Conservation (phyloP, 768 basidiomycete genomes). For the Chalciporus piperatus region DNA sequence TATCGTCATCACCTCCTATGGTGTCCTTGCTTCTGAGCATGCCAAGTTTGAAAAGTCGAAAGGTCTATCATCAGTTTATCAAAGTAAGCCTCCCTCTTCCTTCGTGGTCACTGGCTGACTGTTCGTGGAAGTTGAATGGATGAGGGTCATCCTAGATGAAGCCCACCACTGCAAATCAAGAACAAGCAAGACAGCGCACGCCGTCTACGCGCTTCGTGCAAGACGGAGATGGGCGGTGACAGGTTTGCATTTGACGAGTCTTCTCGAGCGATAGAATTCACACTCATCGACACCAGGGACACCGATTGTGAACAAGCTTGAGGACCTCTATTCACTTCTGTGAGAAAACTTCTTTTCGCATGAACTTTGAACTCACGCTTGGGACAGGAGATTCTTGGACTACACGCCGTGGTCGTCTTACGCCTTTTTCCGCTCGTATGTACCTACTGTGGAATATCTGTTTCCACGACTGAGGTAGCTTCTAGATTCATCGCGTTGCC, state of each 20-base stretch:
- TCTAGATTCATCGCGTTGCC: conserved; percentile 85
- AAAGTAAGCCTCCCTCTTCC: conserved; percentile 45
- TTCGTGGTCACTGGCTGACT: conserved; percentile 5
- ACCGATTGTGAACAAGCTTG: conserved; percentile 91
- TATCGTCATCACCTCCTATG: conserved; percentile 91
- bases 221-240: conserved; percentile 89
- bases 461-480: conserved; percentile 3
- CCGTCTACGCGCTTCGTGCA: conserved; percentile 81
- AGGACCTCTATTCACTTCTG: conserved; percentile 90
- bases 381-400: conserved; percentile 65
- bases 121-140: conserved; percentile 62
- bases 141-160: conserved; percentile 85
- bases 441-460: conserved; percentile 1
- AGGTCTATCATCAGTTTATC: conserved; percentile 60
- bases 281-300: conserved; percentile 53
- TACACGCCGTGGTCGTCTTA: conserved; percentile 81
- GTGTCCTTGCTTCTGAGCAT: conserved; percentile 86
- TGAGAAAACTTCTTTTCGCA: conserved; percentile 46
- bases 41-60: conserved; percentile 60
- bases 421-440: conserved; percentile 86
- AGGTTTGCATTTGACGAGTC: conserved; percentile 38
- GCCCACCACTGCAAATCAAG: conserved; percentile 95
- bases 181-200: conserved; percentile 80
- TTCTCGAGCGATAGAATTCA: neutral
- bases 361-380: conserved; percentile 20